These are phyloP conservation scores for Alternaria sp. DNA, from an alignment of 2,329 filamentous ascomycete species.

Conservation along the genomic window DNA sequence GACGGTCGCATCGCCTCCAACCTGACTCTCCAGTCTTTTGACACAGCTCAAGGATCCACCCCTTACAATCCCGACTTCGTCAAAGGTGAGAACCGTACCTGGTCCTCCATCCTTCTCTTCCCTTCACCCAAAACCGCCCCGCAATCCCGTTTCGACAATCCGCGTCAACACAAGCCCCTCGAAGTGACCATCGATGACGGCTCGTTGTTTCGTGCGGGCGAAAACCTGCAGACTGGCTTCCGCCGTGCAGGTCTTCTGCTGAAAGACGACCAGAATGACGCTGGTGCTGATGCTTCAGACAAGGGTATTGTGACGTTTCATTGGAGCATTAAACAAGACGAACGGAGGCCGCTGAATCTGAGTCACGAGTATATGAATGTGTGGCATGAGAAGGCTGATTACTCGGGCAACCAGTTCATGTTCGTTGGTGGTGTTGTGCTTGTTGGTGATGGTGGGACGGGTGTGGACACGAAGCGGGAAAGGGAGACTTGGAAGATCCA, in stretches of 20 bases:
- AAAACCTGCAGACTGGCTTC: conserved; percentile 33
- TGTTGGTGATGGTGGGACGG: conserved; percentile 30
- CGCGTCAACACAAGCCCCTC: conserved; percentile 21
- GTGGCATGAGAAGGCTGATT: conserved; percentile 35
- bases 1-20: conserved; percentile 38
- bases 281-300: conserved; percentile 31
- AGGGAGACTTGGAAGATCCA: too few species aligned
- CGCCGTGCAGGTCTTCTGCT: conserved; percentile 35
- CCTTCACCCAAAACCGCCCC: conserved; percentile 21
- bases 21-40: conserved; percentile 30
- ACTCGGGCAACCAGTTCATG: conserved; percentile 36
- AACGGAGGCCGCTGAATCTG: conserved; percentile 27
- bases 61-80: conserved; percentile 29
- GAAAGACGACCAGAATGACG: conserved; percentile 31
- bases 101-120: conserved; percentile 35
- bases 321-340: conserved; percentile 36
- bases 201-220: conserved; percentile 30
- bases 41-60: conserved; percentile 19
- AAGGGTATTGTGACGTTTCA: conserved; percentile 35
- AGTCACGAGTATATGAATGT: conserved; percentile 45
- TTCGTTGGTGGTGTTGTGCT: conserved; percentile 35
- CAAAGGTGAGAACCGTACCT: conserved; percentile 39
- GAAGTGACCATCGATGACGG: conserved; percentile 40
- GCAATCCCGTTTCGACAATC: conserved; percentile 31
- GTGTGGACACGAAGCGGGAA: conserved; percentile 16